Conservation (phyloP, 1,139 yeast genomes). For the Lodderomyces beijingensis region DNA sequence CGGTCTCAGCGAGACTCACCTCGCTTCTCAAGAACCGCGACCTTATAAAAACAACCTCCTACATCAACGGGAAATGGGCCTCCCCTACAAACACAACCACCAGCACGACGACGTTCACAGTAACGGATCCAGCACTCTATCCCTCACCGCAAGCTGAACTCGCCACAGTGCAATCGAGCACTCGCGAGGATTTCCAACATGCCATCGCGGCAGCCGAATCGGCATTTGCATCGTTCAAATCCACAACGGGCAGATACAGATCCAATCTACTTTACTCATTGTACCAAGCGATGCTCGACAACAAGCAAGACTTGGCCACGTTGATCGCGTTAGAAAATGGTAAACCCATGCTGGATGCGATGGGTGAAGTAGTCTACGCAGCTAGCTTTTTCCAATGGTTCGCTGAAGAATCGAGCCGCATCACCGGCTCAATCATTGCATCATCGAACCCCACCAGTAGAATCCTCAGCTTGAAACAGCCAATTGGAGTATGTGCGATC, state of each 20-base stretch:
- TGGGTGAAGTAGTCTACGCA: conserved; percentile 72
- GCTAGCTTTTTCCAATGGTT: conserved; percentile 86
- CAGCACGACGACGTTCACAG: conserved; percentile 27
- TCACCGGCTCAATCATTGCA: conserved; percentile 68
- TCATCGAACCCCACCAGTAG: conserved; percentile 56
- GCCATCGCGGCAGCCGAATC: conserved; percentile 38
- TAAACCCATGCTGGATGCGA: conserved; percentile 70
- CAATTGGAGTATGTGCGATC: conserved; percentile 87
- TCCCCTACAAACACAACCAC: conserved; percentile 20
- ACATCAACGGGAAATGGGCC: conserved; percentile 43
- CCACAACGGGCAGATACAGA: conserved; percentile 37
- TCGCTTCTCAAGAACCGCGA: conserved; percentile 25
- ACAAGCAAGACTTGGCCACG: conserved; percentile 70
- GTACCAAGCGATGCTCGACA: conserved; percentile 56
- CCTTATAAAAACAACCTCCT: conserved; percentile 36
- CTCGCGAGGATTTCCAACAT: conserved; percentile 26
- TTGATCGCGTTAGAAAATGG: conserved; percentile 81
- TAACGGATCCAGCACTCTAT: conserved; percentile 34
- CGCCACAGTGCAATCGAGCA: conserved; percentile 37
- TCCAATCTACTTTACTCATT: conserved; percentile 34
- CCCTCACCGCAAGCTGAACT: conserved; percentile 27
- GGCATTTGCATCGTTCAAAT: conserved; percentile 34
- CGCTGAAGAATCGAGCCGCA: conserved; percentile 78
- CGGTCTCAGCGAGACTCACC: conserved; percentile 15
- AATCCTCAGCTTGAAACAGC: conserved; percentile 67